Conservation (phyloP, 2,329 filamentous ascomycete species). For the Penicillium italicum region DNA sequence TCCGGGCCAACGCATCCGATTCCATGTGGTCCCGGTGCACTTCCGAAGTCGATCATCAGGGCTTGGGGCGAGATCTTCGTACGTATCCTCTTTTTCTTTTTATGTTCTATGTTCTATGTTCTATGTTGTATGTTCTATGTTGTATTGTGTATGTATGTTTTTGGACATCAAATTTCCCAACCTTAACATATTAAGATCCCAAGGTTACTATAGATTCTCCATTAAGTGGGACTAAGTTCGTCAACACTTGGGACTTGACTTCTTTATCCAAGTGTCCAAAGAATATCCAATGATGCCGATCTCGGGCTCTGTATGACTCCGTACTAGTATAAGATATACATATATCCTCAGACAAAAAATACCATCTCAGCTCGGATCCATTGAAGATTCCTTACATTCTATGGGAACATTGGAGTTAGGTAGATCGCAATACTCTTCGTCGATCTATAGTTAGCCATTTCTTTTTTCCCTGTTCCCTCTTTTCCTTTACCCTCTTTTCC, state of each 20-base stretch:
- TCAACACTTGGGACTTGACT: neutral
- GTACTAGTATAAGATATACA: neutral
- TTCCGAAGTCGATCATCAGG: constrained; percentile 27
- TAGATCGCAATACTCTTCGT: constrained; percentile 23
- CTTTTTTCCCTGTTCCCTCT: neutral
- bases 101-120: too few species aligned
- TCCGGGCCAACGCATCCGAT: constrained; percentile 20
- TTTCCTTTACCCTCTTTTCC: neutral
- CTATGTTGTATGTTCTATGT: too few species aligned
- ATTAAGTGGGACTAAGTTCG: neutral
- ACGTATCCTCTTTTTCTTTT: neutral
- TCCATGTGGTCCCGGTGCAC: constrained; percentile 28
- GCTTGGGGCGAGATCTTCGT: constrained; percentile 23
- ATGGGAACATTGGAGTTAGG: constrained; percentile 17
- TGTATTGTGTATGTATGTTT: too few species aligned
- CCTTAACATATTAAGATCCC: too few species aligned
- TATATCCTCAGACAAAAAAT: neutral
- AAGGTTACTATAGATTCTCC: too few species aligned
- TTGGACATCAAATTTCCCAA: neutral
- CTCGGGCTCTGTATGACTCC: too few species aligned
- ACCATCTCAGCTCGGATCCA: constrained; percentile 15
- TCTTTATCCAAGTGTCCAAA: neutral
- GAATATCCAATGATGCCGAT: constrained; percentile 11
- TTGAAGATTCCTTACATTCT: constrained; percentile 30
- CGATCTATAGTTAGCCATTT: constrained; percentile 28